Percentiles rank a stretch among this genome's conserved stretches.
These are phyloP conservation scores for Tylopilus felleus DNA, from an alignment of 768 basidiomycete genomes.

Conservation along the genomic window DNA sequence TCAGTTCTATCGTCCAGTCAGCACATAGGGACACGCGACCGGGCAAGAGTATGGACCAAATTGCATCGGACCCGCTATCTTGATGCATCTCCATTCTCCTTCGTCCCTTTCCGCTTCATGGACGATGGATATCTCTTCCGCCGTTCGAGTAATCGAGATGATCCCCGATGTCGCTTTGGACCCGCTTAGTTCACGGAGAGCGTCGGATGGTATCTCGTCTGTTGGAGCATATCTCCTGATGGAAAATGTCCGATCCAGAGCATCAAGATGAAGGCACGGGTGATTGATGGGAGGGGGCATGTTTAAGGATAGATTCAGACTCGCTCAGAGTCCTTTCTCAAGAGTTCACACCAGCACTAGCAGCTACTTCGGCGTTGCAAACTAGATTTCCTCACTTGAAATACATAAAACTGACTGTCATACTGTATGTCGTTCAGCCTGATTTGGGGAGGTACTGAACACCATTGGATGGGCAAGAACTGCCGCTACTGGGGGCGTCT, in stretches of 20 bases:
- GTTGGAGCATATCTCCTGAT: constrained; percentile 39
- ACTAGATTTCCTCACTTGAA: background rate
- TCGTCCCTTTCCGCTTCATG: constrained; percentile 40
- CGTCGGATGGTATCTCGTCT: constrained; percentile 31
- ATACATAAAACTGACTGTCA: background rate
- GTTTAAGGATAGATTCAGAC: background rate
- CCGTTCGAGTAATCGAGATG: constrained; percentile 56
- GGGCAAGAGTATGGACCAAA: constrained; percentile 40
- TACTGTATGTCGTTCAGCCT: constrained; percentile 2
- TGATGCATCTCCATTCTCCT: constrained; percentile 55
- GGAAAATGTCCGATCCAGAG: constrained; percentile 44
- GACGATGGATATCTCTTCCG: constrained; percentile 62
- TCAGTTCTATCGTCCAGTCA: constrained; percentile 40
- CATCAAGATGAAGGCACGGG: constrained; percentile 45
- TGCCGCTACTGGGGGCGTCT: constrained; percentile 49
- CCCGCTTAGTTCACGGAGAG: constrained; percentile 28
- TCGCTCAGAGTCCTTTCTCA: background rate
- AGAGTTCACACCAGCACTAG: too few species aligned
- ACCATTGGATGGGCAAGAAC: constrained; percentile 51
- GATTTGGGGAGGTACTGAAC: constrained; percentile 47
- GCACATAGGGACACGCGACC: background rate
- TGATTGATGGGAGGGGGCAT: constrained; percentile 46
- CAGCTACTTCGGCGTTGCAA: background rate
- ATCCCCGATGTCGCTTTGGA: constrained; percentile 33
- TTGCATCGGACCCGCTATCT: constrained; percentile 65